Conservation (phyloP, 371 early-diverging fungal species). For the Cokeromyces recurvatus region DNA sequence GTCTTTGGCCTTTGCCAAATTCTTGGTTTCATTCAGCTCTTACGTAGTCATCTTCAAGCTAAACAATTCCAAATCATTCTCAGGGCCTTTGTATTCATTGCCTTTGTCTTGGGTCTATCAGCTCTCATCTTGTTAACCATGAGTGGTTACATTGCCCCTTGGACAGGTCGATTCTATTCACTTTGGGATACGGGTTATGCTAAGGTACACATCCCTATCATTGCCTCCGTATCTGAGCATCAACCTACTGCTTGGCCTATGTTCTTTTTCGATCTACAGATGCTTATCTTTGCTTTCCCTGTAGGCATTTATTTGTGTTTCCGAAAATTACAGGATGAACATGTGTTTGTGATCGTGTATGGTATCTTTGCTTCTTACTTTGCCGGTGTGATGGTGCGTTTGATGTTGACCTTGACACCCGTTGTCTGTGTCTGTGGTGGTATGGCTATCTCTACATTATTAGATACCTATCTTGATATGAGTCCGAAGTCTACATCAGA, state of each 20-base stretch:
- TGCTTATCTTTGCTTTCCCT: conserved; percentile 92
- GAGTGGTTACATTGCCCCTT: conserved; percentile 92
- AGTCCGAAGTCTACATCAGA: conserved; percentile 1
- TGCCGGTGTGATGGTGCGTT: conserved; percentile 99
- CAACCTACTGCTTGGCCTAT: conserved; percentile 99
- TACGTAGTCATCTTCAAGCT: conserved; percentile 76
- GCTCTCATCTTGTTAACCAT: conserved; percentile 64
- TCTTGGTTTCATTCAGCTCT: conserved; percentile 81
- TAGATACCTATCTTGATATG: conserved; percentile 73
- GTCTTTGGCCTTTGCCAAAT: conserved; percentile 92
- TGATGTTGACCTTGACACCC: conserved; percentile 97
- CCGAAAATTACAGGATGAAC: conserved; percentile 86
- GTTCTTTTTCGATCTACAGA: conserved; percentile 96
- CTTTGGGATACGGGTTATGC: conserved; percentile 99
- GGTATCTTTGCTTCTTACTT: conserved; percentile 95
- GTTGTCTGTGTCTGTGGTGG: conserved; percentile 94
- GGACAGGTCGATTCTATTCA: conserved; percentile 98
- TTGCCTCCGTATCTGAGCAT: conserved; percentile 99
- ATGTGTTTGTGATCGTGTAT: conserved; percentile 96
- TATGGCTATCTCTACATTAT: conserved; percentile 81
- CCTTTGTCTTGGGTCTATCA: conserved; percentile 47
- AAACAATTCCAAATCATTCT: conserved; percentile 82
- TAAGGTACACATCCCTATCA: conserved; percentile 97
- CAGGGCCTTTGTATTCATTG: conserved; percentile 59
- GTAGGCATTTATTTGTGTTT: conserved; percentile 97